phyloP scores from a whole-genome alignment of 1,284 basidiomycete genomes.

The Trichosporon asahii region DNA sequence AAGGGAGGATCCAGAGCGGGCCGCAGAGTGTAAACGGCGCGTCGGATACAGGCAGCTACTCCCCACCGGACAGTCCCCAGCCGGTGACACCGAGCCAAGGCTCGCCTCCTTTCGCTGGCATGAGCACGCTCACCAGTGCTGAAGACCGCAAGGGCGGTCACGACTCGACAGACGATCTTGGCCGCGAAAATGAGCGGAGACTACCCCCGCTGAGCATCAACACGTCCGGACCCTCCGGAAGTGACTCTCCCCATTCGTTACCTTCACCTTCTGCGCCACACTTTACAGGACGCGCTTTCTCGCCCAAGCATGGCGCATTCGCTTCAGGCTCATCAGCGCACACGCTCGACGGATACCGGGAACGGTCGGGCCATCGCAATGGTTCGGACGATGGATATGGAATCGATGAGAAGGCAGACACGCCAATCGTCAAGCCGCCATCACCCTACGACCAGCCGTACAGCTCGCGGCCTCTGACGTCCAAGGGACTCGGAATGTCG shows the following conservation, averaged over 20 bases:
- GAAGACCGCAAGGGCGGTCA: not conserved
- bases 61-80: not conserved
- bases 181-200: not conserved
- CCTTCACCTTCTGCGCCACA: not conserved
- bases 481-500: not conserved
- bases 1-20: not conserved
- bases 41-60: conserved; percentile 5
- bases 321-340: not conserved
- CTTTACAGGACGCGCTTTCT: not conserved
- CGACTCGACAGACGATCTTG: not conserved
- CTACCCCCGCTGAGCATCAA: not conserved
- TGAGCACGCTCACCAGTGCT: not conserved
- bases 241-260: not conserved
- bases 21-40: conserved; percentile 9
- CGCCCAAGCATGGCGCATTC: not conserved
- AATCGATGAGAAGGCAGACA: not conserved
- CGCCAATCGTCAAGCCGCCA: not conserved
- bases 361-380: not conserved
- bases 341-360: not conserved
- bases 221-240: not conserved
- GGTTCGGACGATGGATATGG: conserved; percentile 1
- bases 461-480: not conserved
- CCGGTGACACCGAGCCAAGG: not conserved
- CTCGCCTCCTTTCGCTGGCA: not conserved
- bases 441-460: conserved; percentile 5